These are phyloP conservation scores for Agroathelia rolfsii DNA, from an alignment of 1,284 basidiomycete species.

Conservation along the genomic window DNA sequence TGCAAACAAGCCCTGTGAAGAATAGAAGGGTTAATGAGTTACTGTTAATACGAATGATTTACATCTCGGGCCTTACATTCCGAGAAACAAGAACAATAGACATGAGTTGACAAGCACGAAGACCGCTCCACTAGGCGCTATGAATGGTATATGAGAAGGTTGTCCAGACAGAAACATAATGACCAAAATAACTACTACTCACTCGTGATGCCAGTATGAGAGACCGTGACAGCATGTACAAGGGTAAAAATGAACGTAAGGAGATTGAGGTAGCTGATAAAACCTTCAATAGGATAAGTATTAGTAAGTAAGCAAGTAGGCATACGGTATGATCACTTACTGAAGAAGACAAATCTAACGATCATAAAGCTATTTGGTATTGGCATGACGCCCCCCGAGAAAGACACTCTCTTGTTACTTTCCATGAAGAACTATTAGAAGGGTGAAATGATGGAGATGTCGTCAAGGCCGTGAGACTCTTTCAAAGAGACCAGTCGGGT, in stretches of 20 bases:
- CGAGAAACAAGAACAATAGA: constrained; percentile 31
- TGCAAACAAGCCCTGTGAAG: constrained; percentile 31
- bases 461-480: no score
- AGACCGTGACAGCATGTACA: constrained; percentile 41
- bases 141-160: neutral
- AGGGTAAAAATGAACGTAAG: constrained; percentile 44
- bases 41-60: neutral
- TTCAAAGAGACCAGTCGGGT: no score
- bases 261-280: constrained; percentile 41
- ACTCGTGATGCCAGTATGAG: constrained; percentile 28
- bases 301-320: constrained; percentile 4
- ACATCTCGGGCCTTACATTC: constrained; percentile 30
- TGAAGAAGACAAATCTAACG: constrained; percentile 44
- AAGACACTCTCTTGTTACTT: constrained; percentile 1
- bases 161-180: constrained; percentile 7
- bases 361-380: constrained; percentile 38
- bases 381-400: constrained; percentile 2
- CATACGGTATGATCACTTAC: constrained; percentile 25
- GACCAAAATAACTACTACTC: constrained; percentile 26
- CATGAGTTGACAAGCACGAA: constrained; percentile 45
- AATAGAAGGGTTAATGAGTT: constrained; percentile 1
- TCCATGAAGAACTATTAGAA: constrained; percentile 1
- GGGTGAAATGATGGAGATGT: constrained; percentile 9
- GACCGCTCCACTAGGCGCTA: constrained; percentile 38
- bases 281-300: constrained; percentile 25